These are phyloP conservation scores for Apiospora koreana DNA, from an alignment of 2,329 filamentous ascomycete species.

Conservation along the genomic window DNA sequence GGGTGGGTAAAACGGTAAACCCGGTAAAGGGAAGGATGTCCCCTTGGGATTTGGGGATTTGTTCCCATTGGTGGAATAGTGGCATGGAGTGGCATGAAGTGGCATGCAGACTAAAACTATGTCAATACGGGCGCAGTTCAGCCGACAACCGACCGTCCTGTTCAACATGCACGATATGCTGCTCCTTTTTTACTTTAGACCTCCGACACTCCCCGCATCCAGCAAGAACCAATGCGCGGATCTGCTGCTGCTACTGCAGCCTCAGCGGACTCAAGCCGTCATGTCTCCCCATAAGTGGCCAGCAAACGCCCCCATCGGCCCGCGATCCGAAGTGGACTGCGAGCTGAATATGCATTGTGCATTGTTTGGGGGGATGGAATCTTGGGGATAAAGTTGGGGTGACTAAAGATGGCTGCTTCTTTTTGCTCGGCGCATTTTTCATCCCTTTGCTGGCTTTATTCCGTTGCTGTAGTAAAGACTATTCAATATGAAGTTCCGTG, in stretches of 20 bases:
- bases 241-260: background rate
- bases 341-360: background rate
- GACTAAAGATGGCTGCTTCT: background rate
- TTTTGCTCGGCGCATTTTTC: background rate
- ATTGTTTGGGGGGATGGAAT: background rate
- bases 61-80: slow-evolving; percentile 33
- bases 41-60: slow-evolving; percentile 1
- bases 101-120: slow-evolving; percentile 15
- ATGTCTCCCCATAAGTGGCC: slow-evolving; percentile 3
- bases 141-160: slow-evolving; percentile 9
- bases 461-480: no score
- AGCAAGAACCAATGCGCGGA: background rate
- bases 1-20: slow-evolving; percentile 12
- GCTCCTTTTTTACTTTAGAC: background rate
- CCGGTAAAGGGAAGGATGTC: slow-evolving; percentile 15
- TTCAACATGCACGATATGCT: background rate
- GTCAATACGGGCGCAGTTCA: slow-evolving; percentile 9
- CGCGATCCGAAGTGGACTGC: background rate
- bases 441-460: no score
- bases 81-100: slow-evolving; percentile 16
- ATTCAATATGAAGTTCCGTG: slow-evolving; percentile 58
- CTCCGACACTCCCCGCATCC: background rate
- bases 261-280: background rate
- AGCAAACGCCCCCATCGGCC: background rate
- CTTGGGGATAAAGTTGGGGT: background rate